A percentile compares a stretch with the other conserved stretches of the same genome.
These are phyloP conservation scores for Davidsoniella australis DNA, from an alignment of 2,329 filamentous ascomycete species.

Conservation along the genomic window DNA sequence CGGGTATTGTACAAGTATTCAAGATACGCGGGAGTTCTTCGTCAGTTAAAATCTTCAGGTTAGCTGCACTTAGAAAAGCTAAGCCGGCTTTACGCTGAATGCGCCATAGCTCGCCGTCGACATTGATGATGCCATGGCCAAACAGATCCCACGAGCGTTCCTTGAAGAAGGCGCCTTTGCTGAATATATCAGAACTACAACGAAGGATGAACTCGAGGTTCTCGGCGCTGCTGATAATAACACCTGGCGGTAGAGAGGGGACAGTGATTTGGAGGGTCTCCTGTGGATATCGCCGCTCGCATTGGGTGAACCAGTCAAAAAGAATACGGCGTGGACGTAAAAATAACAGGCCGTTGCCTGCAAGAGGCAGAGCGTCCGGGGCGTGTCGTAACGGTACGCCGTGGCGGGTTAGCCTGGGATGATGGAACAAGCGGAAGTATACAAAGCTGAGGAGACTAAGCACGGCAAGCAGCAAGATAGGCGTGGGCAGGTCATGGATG, in stretches of 20 bases:
- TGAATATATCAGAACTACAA: constrained; percentile 37
- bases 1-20: constrained; percentile 21
- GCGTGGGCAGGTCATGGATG: neutral
- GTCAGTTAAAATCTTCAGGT: constrained; percentile 39
- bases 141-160: constrained; percentile 44
- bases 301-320: constrained; percentile 44
- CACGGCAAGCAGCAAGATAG: constrained; percentile 6
- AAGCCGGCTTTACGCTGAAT: constrained; percentile 44
- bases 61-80: constrained; percentile 39
- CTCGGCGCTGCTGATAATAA: constrained; percentile 43
- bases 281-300: constrained; percentile 36
- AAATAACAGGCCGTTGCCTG: constrained; percentile 45
- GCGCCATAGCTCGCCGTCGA: constrained; percentile 46
- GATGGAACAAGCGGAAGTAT: constrained; percentile 36
- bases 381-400: constrained; percentile 16
- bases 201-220: constrained; percentile 47
- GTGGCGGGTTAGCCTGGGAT: constrained; percentile 17
- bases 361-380: constrained; percentile 34
- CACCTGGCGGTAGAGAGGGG: constrained; percentile 42
- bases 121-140: constrained; percentile 49
- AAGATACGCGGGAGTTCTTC: constrained; percentile 39
- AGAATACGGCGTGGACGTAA: constrained; percentile 41
- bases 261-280: constrained; percentile 47
- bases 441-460: constrained; percentile 26
- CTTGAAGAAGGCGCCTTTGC: constrained; percentile 46